Evolutionary conservation across 345 rosid species (phyloP), one percentile per base, ranked within the genome.

Genomic region (Gynandropsis gynandra): DNA sequence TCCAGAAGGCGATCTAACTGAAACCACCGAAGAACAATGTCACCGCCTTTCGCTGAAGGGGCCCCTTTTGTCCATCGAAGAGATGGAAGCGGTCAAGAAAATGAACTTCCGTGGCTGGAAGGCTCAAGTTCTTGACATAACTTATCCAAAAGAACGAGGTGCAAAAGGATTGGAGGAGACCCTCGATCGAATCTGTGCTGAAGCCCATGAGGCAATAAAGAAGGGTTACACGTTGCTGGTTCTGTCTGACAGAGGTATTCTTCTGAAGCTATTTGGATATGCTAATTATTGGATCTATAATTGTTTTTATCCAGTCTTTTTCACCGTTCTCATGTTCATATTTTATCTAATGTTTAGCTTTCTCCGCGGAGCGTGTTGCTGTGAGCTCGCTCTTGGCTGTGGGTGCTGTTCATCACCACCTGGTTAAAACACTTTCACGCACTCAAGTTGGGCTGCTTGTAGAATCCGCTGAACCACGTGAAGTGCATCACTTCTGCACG

Each of bases 401-500:
- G 67, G 99, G 99, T 50, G 95, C 97, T 42, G 96, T 93, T 58
- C 99, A 93, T 67, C 99, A 93, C 32, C 85, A 93, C 68, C 80
- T 93, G 16, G 97, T 93, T 63, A 77, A 72, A 74, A 75, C 71
- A 53, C 97, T 88, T 59, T 85, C 85, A 39, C 97, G 99, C 12
- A 93, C 99, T 32, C 89, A 61, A 52, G 81, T 81, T 53, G 97
- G 97, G 14, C 67, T 93, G 72, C 61, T 93, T 7, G 80, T 93
- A 40, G 99, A 93, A 75, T 85, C 97, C 50, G 97, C 97, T 27
- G 99, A 93, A 60, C 99, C 99, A 46, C 89, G 96, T 41, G 99
- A 93, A 73, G 99, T 93, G 52, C 99, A 93, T 70, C 99, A 93
- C 72, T 93, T 93, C 74, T 93, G 99, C 61, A 88, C 99, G 1